These are phyloP conservation scores for Colletotrichum lini DNA, from an alignment of 2,329 filamentous ascomycete genomes.

Conservation along the genomic window DNA sequence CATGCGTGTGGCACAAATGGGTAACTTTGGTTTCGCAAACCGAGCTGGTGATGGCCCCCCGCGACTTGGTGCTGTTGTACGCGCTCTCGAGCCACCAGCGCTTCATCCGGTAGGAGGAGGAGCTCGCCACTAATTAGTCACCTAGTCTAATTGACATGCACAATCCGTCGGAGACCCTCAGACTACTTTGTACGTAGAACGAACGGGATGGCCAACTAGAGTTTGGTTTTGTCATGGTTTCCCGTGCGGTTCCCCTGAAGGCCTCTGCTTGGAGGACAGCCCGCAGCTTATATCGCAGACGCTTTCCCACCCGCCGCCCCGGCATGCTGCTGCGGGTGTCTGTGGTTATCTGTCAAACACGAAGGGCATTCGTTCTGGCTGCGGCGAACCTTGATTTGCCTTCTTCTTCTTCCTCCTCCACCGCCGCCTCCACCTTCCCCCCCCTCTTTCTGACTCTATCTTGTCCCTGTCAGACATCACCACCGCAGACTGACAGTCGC, in stretches of 20 bases:
- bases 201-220: constrained; percentile 14
- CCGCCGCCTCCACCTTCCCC: too few species aligned
- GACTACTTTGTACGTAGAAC: not conserved
- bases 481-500: not conserved
- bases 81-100: constrained; percentile 25
- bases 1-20: constrained; percentile 17
- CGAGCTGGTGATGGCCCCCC: not conserved
- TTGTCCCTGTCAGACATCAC: not conserved
- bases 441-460: not conserved
- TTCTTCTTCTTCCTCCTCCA: not conserved
- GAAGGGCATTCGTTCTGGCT: constrained; percentile 6
- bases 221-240: constrained; percentile 6
- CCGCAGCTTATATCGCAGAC: constrained; percentile 25
- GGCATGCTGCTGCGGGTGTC: constrained; percentile 10
- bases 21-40: not conserved
- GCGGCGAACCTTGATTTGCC: not conserved
- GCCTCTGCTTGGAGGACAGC: not conserved
- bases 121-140: not conserved
- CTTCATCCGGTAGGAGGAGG: not conserved
- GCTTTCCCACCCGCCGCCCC: constrained; percentile 6
- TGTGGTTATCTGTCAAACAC: constrained; percentile 8
- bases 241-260: constrained; percentile 9
- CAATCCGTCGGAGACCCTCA: not conserved
- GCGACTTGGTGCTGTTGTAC: not conserved
- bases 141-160: not conserved